These are phyloP conservation scores for Blastobotrys raffinosifermentans DNA, from an alignment of 1,139 yeast genomes.

Conservation along the genomic window DNA sequence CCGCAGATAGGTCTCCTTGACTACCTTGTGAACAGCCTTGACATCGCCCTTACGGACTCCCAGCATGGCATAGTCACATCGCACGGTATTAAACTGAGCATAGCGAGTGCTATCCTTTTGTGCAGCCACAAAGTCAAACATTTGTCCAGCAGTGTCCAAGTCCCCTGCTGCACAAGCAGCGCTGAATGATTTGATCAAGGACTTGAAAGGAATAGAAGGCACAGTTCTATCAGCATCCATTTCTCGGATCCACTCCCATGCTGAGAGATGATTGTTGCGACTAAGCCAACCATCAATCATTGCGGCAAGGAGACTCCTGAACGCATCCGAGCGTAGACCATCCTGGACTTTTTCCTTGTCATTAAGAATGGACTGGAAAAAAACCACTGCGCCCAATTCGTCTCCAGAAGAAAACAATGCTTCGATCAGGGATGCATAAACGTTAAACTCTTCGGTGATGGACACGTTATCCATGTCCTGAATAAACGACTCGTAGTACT, in stretches of 20 bases:
- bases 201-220: conserved; percentile 14
- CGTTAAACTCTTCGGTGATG: conserved; percentile 5
- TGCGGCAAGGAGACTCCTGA: conserved; percentile 14
- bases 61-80: conserved; percentile 21
- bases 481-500: conserved; percentile 7
- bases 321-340: not conserved
- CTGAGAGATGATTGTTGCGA: conserved; percentile 25
- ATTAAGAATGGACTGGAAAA: conserved; percentile 24
- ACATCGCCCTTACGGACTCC: conserved; percentile 17
- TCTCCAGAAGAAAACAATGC: conserved; percentile 28
- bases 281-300: conserved; percentile 29
- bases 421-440: conserved; percentile 29
- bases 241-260: conserved; percentile 32
- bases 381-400: conserved; percentile 24
- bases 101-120: conserved; percentile 12
- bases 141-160: conserved; percentile 16
- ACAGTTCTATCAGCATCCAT: conserved; percentile 22
- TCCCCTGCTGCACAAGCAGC: conserved; percentile 21
- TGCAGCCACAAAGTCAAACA: conserved; percentile 28
- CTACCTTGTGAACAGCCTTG: conserved; percentile 25
- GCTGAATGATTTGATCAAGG: conserved; percentile 21
- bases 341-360: not conserved
- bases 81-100: conserved; percentile 16
- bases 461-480: not conserved
- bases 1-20: conserved; percentile 30